Base-by-base conservation (phyloP, 768 basidiomycete genomes). In the Tephrocybe sp. region DNA sequence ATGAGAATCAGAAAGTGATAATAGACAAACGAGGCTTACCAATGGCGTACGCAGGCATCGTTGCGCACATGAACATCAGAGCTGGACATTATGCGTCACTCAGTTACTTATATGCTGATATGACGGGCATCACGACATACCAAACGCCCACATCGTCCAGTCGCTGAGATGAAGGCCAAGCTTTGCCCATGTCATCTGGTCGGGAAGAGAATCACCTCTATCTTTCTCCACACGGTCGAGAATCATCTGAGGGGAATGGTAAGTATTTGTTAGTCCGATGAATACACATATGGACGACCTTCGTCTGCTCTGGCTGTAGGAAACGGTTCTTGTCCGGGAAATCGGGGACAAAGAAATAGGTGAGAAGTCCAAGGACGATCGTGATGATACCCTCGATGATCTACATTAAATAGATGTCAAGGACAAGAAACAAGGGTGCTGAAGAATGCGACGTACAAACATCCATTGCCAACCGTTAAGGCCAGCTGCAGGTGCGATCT, bases 31-130 rank as follows among this genome's bases (percentile, higher is more conserved):
- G 1, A 18, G 19, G 55, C 54, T 52, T 16, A 57, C 57, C 64
- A 29, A 69, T 66, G 3, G 65, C 70, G 45, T 71, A 71, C 8
- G 69, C 68, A 8, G 72, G 70, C 57, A 69, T 62, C 3, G 68
- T 68, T 4, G 66, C 55, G 31, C 61, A 64, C 61, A 71, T 59
- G 49, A 71, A 70, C 71, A 74, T 71, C 21, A 71, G 46, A 4
- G 64, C 70, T 37, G 16, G 41, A 6, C 7, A n/a, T 45, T 9
- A 12, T 34, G n/a, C n/a, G n/a, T n/a, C n/a, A n/a, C 15, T 34
- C 33, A 34, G 15, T 34, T n/a, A n/a, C 27, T 29, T 29, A 11
- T 5, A 11, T 29, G 11, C 6, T 29, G 5, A 34, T 9, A 9
- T n/a, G 33, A 34, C 13, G 7, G 11, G 11, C 4, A 34, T 12